Evolutionary conservation across 495 filamentous ascomycete species (phyloP).

Genomic region (Hypoxylon trugodes): DNA sequence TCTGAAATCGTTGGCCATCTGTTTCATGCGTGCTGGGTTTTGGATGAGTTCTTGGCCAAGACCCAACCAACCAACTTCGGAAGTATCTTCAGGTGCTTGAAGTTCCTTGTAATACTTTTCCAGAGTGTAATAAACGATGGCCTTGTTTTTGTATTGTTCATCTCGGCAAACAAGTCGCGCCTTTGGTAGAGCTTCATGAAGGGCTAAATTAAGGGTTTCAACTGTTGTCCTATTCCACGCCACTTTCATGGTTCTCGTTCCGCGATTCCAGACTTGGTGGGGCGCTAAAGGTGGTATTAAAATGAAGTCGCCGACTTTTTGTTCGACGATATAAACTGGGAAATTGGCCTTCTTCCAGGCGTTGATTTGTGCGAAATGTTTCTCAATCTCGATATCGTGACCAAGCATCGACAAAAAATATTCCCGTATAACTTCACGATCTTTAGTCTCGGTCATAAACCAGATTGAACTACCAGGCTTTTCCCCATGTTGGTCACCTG

Average conservation of each 20-base stretch:
- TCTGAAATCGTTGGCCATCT: constrained; percentile 80
- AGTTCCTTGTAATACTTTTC: constrained; percentile 77
- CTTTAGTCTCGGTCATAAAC: constrained; percentile 96
- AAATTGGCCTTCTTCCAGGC: constrained; percentile 94
- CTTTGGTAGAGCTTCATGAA: constrained; percentile 85
- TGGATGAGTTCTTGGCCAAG: constrained; percentile 56
- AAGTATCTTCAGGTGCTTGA: constrained; percentile 56
- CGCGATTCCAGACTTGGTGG: constrained; percentile 98
- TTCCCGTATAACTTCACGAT: constrained; percentile 85
- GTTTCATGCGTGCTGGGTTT: constrained; percentile 66
- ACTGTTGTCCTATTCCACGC: constrained; percentile 98
- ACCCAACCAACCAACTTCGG: constrained; percentile 50
- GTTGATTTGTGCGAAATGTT: constrained; percentile 92
- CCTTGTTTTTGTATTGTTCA: constrained; percentile 98
- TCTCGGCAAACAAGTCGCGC: constrained; percentile 95
- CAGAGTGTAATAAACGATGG: constrained; percentile 87
- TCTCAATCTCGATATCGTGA: constrained; percentile 95
- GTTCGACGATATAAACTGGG: constrained; percentile 90
- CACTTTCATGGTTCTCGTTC: constrained; percentile 93
- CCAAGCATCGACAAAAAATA: constrained; percentile 92
- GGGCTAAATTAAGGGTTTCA: constrained; percentile 84
- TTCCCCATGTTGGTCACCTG: constrained; percentile 72
- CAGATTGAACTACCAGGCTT: constrained; percentile 89
- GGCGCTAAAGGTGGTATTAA: constrained; percentile 95
- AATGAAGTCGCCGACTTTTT: constrained; percentile 92